A percentile compares a stretch with the other conserved stretches of the same genome.
Evolutionary conservation across 1,284 basidiomycete species (phyloP).

Genomic region (Ganoderma sp.): DNA sequence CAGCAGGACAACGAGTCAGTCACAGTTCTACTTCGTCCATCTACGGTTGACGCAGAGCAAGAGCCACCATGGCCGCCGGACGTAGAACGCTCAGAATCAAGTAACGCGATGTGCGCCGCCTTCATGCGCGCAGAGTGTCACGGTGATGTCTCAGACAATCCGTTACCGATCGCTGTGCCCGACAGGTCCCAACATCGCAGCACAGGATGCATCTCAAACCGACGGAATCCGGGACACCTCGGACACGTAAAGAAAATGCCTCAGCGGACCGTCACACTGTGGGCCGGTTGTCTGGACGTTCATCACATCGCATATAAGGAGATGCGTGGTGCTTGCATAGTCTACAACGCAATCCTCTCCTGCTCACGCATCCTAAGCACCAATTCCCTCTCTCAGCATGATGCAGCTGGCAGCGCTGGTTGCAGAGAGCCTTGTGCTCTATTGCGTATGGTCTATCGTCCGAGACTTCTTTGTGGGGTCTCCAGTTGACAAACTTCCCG

Average conservation of each 20-base stretch:
- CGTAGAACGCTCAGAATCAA: too few species aligned
- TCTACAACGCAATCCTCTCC: neutral
- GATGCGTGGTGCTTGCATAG: neutral
- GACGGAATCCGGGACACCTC: neutral
- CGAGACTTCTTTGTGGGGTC: slow-evolving; percentile 6
- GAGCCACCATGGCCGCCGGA: too few species aligned
- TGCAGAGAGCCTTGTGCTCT: neutral
- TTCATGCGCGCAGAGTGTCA: too few species aligned
- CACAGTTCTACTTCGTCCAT: too few species aligned
- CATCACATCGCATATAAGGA: neutral
- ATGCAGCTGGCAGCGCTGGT: neutral
- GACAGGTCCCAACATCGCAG: too few species aligned
- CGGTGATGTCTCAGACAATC: too few species aligned
- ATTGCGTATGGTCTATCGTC: neutral
- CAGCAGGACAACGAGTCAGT: too few species aligned
- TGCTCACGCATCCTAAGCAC: neutral
- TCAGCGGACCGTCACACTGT: neutral
- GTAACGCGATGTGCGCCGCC: too few species aligned
- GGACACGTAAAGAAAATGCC: neutral
- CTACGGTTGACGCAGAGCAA: too few species aligned
- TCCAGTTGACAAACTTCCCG: slow-evolving; percentile 33
- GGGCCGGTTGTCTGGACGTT: neutral
- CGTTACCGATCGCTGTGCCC: too few species aligned
- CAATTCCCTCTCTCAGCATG: neutral
- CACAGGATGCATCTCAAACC: too few species aligned